phyloP scores from a whole-genome alignment of 2,329 filamentous ascomycete genomes.

The Aspergillus bombycis region DNA sequence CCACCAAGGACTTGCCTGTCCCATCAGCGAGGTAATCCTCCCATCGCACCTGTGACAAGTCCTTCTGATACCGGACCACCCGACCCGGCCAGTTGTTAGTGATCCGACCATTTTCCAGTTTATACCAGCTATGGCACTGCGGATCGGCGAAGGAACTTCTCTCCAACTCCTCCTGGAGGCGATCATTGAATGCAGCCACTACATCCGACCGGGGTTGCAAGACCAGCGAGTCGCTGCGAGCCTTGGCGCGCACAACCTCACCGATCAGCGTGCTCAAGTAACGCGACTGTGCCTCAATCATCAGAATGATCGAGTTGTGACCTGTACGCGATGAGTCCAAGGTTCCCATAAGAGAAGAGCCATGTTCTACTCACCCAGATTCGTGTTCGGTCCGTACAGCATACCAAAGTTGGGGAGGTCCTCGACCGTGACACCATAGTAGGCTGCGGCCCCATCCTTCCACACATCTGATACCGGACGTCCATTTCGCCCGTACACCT shows the following conservation, averaged over 20 bases:
- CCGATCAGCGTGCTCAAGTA: conserved; percentile 57
- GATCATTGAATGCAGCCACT: conserved; percentile 50
- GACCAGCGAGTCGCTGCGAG: conserved; percentile 43
- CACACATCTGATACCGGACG: conserved; percentile 55
- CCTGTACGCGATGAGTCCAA: conserved; percentile 30
- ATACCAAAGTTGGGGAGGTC: conserved; percentile 60
- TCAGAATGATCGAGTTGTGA: conserved; percentile 62
- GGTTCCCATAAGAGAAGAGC: background rate
- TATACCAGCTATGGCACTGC: conserved; percentile 61
- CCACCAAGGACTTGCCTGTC: conserved; percentile 25
- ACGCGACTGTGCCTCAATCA: conserved; percentile 62
- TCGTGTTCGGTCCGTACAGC: conserved; percentile 63
- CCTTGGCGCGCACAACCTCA: conserved; percentile 52
- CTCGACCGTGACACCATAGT: conserved; percentile 56
- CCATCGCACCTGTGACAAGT: conserved; percentile 35
- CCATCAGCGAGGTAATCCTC: conserved; percentile 34
- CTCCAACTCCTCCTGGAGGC: conserved; percentile 49
- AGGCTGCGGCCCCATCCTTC: conserved; percentile 55
- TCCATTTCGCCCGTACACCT: conserved; percentile 51
- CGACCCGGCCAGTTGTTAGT: conserved; percentile 62
- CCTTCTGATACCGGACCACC: conserved; percentile 59
- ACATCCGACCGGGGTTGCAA: conserved; percentile 48
- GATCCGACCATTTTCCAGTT: conserved; percentile 56
- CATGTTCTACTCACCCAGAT: conserved; percentile 36
- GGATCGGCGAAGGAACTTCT: conserved; percentile 57